These are phyloP conservation scores for Mytilinidion resinicola DNA, from an alignment of 495 filamentous ascomycete species.

Conservation along the genomic window DNA sequence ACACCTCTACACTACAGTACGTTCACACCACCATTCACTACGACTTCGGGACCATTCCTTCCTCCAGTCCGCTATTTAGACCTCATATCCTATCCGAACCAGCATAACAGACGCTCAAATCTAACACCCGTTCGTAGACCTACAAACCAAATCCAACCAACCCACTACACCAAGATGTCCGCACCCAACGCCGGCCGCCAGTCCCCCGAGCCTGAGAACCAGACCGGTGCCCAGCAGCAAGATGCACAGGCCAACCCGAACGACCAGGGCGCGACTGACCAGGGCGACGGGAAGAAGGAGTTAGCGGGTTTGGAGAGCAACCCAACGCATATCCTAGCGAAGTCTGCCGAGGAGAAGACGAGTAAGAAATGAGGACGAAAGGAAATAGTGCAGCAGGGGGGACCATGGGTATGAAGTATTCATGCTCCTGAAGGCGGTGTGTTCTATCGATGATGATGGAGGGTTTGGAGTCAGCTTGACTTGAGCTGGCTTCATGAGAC, in stretches of 20 bases:
- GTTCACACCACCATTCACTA: too few relatives aligned
- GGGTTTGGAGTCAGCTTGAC: too few relatives aligned
- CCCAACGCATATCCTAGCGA: constrained; percentile 63
- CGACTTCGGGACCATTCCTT: background rate
- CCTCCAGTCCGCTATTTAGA: background rate
- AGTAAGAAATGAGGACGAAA: constrained; percentile 23
- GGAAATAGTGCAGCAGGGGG: too few relatives aligned
- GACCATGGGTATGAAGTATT: too few relatives aligned
- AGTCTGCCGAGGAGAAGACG: constrained; percentile 58
- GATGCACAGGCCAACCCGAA: constrained; percentile 43
- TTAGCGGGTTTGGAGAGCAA: constrained; percentile 44
- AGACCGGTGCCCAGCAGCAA: constrained; percentile 57
- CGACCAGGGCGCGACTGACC: constrained; percentile 51
- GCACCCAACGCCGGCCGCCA: constrained; percentile 60
- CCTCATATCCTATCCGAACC: too few relatives aligned
- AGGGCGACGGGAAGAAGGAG: constrained; percentile 42
- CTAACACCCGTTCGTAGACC: background rate
- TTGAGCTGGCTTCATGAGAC: too few relatives aligned
- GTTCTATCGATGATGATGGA: too few relatives aligned
- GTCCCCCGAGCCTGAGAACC: constrained; percentile 70
- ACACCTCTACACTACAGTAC: too few relatives aligned
- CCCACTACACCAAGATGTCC: constrained; percentile 46
- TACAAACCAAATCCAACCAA: background rate
- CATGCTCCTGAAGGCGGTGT: too few relatives aligned
- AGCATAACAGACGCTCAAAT: background rate